Evolutionary conservation across 331 rosid genomes (phyloP).

Genomic region (Pyrus hybrid): DNA sequence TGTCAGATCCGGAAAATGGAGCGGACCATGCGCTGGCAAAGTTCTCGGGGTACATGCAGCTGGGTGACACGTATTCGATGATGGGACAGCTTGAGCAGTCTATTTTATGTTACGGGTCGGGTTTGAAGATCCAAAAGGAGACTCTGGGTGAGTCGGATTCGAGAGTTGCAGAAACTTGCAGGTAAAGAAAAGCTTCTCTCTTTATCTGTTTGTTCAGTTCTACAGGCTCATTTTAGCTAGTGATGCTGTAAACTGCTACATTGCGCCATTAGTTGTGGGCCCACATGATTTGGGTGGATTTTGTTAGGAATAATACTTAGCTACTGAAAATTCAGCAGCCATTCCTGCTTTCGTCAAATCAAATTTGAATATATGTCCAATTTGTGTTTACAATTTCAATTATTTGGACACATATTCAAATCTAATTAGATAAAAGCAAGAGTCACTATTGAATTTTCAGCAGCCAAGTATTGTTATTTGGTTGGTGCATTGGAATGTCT

Average conservation of each 20-base stretch:
- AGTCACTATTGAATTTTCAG: too few relatives aligned
- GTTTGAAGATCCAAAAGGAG: constrained; percentile 54
- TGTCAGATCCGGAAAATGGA: constrained; percentile 37
- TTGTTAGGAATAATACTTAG: too few relatives aligned
- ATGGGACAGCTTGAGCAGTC: constrained; percentile 75
- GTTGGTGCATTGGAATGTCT: too few relatives aligned
- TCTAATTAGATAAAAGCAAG: too few relatives aligned
- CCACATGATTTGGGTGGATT: background rate
- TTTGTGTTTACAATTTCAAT: too few relatives aligned
- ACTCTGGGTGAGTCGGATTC: constrained; percentile 57
- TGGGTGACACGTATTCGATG: constrained; percentile 89
- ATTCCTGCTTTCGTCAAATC: too few relatives aligned
- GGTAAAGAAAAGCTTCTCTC: constrained; percentile 15
- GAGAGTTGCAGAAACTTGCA: constrained; percentile 59
- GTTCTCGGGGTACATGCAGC: constrained; percentile 87
- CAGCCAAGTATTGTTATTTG: background rate
- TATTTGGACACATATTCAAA: too few relatives aligned
- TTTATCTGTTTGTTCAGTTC: background rate
- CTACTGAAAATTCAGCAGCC: too few relatives aligned
- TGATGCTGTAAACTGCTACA: background rate
- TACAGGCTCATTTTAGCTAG: constrained; percentile 6
- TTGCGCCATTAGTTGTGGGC: constrained; percentile 1
- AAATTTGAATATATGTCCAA: too few relatives aligned
- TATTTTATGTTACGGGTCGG: constrained; percentile 66
- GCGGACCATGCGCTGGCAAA: constrained; percentile 74